These are phyloP conservation scores for Dipteronia dyeriana DNA, from an alignment of 345 rosid genomes.

Conservation along the genomic window DNA sequence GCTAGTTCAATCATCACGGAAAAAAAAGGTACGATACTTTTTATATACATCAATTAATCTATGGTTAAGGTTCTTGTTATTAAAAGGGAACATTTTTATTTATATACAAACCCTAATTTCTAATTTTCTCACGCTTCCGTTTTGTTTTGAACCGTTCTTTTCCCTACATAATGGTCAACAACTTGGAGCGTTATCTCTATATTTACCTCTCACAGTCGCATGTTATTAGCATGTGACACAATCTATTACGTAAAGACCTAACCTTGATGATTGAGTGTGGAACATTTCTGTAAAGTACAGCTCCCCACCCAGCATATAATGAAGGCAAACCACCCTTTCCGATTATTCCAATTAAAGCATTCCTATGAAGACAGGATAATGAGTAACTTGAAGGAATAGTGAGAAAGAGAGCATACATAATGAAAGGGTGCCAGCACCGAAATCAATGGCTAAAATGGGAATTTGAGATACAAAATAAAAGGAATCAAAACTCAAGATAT, in stretches of 20 bases:
- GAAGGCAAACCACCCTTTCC: constrained; percentile 80
- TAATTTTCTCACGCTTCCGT: too few relatives aligned
- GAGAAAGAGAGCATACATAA: background rate
- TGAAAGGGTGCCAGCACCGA: background rate
- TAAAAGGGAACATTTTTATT: too few relatives aligned
- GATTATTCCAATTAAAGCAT: constrained; percentile 69
- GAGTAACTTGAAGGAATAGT: constrained; percentile 16
- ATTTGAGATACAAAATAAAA: too few relatives aligned
- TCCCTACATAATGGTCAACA: too few relatives aligned
- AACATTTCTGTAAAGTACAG: constrained; percentile 90
- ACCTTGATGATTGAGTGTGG: constrained; percentile 97
- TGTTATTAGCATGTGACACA: background rate
- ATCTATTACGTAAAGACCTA: background rate
- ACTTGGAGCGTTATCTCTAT: background rate
- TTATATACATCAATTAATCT: too few relatives aligned
- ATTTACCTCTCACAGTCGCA: background rate
- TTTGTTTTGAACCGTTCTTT: too few relatives aligned
- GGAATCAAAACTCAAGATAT: background rate
- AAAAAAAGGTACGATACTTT: too few relatives aligned
- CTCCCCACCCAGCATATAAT: constrained; percentile 91
- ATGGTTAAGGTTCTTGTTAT: too few relatives aligned
- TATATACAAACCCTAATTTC: too few relatives aligned
- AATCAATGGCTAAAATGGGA: background rate
- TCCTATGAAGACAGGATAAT: constrained; percentile 45
- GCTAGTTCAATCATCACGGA: too few relatives aligned